phyloP scores from a whole-genome alignment of 1,284 basidiomycete genomes.

The Rhodotorula sp. region DNA sequence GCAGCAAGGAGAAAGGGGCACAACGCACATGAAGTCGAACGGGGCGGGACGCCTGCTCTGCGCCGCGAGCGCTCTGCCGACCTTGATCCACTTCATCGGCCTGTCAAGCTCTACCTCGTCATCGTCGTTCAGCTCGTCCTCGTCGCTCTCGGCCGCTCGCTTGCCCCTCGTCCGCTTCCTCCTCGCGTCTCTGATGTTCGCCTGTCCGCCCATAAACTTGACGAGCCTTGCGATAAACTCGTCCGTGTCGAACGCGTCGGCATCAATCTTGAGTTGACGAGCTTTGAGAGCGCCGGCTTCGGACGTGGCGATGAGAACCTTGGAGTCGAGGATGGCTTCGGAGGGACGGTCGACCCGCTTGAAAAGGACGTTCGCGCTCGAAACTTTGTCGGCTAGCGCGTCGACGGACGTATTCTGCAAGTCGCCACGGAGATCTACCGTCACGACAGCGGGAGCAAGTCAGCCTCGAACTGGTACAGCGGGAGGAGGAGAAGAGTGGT shows the following conservation, averaged over 20 bases:
- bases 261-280: constrained; percentile 77
- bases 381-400: constrained; percentile 21
- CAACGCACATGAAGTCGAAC: constrained; percentile 71
- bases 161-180: constrained; percentile 47
- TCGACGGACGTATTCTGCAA: constrained; percentile 36
- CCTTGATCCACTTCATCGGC: constrained; percentile 42
- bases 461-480: no score
- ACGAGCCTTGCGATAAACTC: constrained; percentile 73
- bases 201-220: constrained; percentile 65
- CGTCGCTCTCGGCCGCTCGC: constrained; percentile 51
- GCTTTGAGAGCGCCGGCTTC: constrained; percentile 62
- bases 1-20: neutral
- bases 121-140: constrained; percentile 55
- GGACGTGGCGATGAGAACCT: constrained; percentile 41
- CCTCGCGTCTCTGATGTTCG: constrained; percentile 47
- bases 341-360: constrained; percentile 38
- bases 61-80: constrained; percentile 68
- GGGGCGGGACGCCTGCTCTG: constrained; percentile 70
- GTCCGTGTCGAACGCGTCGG: constrained; percentile 75
- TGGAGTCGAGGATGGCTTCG: constrained; percentile 47
- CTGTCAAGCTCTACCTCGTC: constrained; percentile 39
- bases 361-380: constrained; percentile 36
- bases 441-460: no score
- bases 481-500: neutral
- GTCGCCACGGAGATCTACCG: constrained; percentile 30